These are phyloP conservation scores for Tetracladium setigerum DNA, from an alignment of 495 filamentous ascomycete genomes.

Conservation along the genomic window DNA sequence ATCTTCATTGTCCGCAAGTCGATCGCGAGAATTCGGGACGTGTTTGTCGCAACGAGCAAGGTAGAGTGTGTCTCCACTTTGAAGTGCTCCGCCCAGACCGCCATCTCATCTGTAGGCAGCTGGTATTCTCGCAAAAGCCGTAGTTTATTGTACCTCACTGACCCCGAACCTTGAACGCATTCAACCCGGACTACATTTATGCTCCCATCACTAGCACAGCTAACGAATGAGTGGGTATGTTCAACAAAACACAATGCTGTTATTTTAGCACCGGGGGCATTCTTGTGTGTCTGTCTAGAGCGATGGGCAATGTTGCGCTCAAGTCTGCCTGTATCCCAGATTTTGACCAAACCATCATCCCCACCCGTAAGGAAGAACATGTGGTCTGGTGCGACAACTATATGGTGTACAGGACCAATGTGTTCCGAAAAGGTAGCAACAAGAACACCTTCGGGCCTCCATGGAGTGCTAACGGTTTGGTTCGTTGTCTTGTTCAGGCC, in stretches of 20 bases:
- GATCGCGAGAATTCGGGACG: constrained; percentile 70
- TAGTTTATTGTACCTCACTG: constrained; percentile 69
- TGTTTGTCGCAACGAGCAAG: constrained; percentile 80
- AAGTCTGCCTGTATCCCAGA: constrained; percentile 87
- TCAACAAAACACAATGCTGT: constrained; percentile 84
- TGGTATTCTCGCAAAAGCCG: constrained; percentile 73
- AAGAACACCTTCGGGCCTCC: constrained; percentile 78
- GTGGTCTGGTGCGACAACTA: constrained; percentile 83
- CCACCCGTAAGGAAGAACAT: constrained; percentile 90
- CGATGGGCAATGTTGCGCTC: constrained; percentile 85
- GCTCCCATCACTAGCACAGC: constrained; percentile 82
- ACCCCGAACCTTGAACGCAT: constrained; percentile 48
- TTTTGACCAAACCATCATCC: constrained; percentile 84
- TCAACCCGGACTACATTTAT: constrained; percentile 86
- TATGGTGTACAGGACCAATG: constrained; percentile 69
- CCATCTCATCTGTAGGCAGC: constrained; percentile 65
- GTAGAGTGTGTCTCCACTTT: constrained; percentile 73
- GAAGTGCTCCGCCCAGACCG: constrained; percentile 89
- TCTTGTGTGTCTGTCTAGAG: constrained; percentile 79
- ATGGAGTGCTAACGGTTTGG: constrained; percentile 47
- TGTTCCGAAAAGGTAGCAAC: constrained; percentile 89
- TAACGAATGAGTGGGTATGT: constrained; percentile 88
- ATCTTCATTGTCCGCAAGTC: constrained; percentile 84
- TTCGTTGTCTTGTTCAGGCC: constrained; percentile 47
- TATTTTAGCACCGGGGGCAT: constrained; percentile 61